Conservation (phyloP, 768 basidiomycete genomes). For the Boletus rubescentipes region DNA sequence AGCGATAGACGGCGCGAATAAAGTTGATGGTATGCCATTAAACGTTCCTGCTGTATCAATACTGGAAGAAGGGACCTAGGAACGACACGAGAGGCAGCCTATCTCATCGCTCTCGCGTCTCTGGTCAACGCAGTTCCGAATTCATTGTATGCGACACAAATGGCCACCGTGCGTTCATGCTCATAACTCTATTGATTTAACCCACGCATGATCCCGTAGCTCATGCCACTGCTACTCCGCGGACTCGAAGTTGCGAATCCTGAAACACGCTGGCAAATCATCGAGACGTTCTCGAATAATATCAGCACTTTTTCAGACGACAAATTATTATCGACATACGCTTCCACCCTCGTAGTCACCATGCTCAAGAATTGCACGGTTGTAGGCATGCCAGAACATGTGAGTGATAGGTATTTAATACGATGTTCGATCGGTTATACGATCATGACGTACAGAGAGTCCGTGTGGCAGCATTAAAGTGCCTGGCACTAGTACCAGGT, state of each 20-base stretch:
- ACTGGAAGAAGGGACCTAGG: constrained; percentile 36
- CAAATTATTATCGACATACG: constrained; percentile 63
- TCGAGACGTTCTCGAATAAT: constrained; percentile 73
- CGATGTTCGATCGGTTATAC: not conserved
- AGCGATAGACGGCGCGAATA: constrained; percentile 66
- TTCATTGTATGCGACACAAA: constrained; percentile 64
- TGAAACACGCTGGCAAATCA: constrained; percentile 73
- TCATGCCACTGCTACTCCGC: constrained; percentile 85
- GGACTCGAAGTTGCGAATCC: constrained; percentile 77
- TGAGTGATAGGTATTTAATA: constrained; percentile 32
- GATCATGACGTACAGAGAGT: constrained; percentile 53
- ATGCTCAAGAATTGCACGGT: constrained; percentile 67
- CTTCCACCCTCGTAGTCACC: constrained; percentile 62
- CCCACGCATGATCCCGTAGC: constrained; percentile 42
- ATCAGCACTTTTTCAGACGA: constrained; percentile 57
- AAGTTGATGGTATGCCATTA: constrained; percentile 45
- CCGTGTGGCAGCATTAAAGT: constrained; percentile 71
- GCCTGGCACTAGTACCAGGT: constrained; percentile 69
- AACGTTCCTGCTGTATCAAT: not conserved
- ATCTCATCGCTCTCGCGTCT: constrained; percentile 80
- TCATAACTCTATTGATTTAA: not conserved
- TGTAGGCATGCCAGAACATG: constrained; percentile 53
- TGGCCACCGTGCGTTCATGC: constrained; percentile 50
- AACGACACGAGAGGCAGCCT: constrained; percentile 55
- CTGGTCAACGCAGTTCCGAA: constrained; percentile 81